Evolutionary conservation across 208 protist species (phyloP).

Genomic region (Leishmania braziliensis): DNA sequence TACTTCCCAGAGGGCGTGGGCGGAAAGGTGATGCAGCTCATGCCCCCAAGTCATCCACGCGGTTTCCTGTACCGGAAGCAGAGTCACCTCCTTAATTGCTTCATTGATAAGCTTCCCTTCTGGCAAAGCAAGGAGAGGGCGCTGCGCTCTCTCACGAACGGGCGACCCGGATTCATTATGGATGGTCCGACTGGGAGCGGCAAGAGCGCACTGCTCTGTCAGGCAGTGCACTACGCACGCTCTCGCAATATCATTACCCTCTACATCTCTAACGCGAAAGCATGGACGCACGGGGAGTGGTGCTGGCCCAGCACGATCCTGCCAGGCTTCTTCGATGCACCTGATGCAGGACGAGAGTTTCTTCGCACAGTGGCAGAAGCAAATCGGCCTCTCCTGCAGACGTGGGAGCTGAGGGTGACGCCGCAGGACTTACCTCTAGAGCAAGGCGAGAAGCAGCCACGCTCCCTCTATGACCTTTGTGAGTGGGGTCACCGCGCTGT

Average conservation of each 20-base stretch:
- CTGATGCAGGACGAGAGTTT: constrained; percentile 82
- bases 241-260: constrained; percentile 73
- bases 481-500: constrained; percentile 81
- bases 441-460: constrained; percentile 70
- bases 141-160: constrained; percentile 63
- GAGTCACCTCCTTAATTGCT: constrained; percentile 88
- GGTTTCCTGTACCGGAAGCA: constrained; percentile 92
- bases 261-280: constrained; percentile 85
- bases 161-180: constrained; percentile 79
- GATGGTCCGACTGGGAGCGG: constrained; percentile 86
- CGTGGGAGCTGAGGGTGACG: constrained; percentile 74
- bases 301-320: constrained; percentile 91
- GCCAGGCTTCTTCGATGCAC: constrained; percentile 92
- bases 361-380: constrained; percentile 79
- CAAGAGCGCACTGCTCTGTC: constrained; percentile 90
- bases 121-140: constrained; percentile 76
- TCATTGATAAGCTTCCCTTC: constrained; percentile 86
- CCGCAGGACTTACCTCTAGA: constrained; percentile 84
- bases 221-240: constrained; percentile 88
- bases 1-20: constrained; percentile 90
- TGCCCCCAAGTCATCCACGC: constrained; percentile 89
- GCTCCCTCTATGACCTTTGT: constrained; percentile 81
- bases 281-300: constrained; percentile 92
- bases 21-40: constrained; percentile 90
- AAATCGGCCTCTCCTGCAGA: constrained; percentile 58